phyloP scores from a whole-genome alignment of 169 alveolate species.

The Plasmodium knowlesi region DNA sequence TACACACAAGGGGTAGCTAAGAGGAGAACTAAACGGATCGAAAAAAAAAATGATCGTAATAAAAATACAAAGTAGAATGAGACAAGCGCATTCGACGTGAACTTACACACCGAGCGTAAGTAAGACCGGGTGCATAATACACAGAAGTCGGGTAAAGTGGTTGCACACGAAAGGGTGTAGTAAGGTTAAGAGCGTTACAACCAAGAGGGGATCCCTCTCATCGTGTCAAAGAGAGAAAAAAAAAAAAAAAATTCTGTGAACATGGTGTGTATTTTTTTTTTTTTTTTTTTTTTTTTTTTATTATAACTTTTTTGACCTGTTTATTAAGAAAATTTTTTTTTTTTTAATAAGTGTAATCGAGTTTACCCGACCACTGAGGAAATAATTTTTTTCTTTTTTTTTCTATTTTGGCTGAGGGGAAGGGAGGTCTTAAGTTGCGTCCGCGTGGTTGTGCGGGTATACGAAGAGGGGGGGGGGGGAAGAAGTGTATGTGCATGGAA shows the following conservation, averaged over 20 bases:
- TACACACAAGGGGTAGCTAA: not conserved
- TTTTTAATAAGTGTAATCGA: not conserved
- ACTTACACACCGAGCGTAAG: not conserved
- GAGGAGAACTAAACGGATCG: not conserved
- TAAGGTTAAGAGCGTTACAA: not conserved
- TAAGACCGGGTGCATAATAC: not conserved
- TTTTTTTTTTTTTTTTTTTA: too few species aligned
- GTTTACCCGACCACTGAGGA: not conserved
- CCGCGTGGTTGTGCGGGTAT: not conserved
- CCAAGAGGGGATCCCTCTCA: not conserved
- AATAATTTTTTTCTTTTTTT: too few species aligned
- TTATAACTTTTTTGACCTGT: not conserved
- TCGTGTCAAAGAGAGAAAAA: not conserved
- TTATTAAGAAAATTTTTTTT: too few species aligned
- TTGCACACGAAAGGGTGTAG: not conserved
- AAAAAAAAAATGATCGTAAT: too few species aligned
- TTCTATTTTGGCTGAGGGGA: not conserved
- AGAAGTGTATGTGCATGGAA: not conserved
- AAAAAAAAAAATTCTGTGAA: not conserved
- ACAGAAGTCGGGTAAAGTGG: not conserved
- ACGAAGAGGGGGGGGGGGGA: not conserved
- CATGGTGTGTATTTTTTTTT: not conserved
- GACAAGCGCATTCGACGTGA: not conserved
- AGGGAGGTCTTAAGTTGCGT: not conserved
- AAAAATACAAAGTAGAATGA: not conserved